Evolutionary conservation across 257 asterid species (phyloP), one percentile per base, ranked within the genome.

Genomic region (Misopates orontium): DNA sequence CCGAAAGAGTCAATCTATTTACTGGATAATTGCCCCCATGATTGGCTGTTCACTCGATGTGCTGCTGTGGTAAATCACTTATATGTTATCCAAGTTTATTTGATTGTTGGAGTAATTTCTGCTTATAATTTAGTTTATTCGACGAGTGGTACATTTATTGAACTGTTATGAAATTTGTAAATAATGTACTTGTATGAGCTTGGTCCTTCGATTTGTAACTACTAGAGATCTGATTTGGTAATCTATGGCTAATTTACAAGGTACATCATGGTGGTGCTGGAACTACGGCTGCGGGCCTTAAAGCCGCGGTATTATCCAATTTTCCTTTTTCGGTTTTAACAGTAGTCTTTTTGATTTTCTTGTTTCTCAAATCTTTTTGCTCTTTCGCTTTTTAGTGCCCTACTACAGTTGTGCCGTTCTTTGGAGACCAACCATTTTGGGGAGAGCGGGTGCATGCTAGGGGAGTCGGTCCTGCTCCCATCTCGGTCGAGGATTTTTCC

Each of bases 211-310:
- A 23, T 20, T 21, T 42, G 8, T 14, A 7, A 6, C 10, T 42
- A 7, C 21, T 5, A 41, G 7, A 10, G 24, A 71, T 31, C 58
- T 68, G 60, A 60, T 61, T 57, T 31, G 42, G 25, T 15, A 41
- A 54, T 28, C 7, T 77, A 49, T 59, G 77, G 31, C 13, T 22
- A 61, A 28, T 50, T 72, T 56, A 36, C 36, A 74, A 92, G 97
- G 97, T 89, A 71, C 97, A 89, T 78, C 97, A 89, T 64, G 98
- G 98, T 60, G 97, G 98, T 45, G 97, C 98, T 47, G 98, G 96
- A 67, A 92, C 98, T 70, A 92, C 98, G 2, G 98, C 97, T 42
- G 97, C 98, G 16, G 95, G 98, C 61, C 96, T 92, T 59, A 89
- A 86, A 84, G 93, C 96, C 15, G 97, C 96, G 32, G 98, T 87